Evolutionary conservation across 2,329 filamentous ascomycete genomes (phyloP), one percentile per base, ranked within the genome.

Genomic region (Teratosphaeriaceae sp.): DNA sequence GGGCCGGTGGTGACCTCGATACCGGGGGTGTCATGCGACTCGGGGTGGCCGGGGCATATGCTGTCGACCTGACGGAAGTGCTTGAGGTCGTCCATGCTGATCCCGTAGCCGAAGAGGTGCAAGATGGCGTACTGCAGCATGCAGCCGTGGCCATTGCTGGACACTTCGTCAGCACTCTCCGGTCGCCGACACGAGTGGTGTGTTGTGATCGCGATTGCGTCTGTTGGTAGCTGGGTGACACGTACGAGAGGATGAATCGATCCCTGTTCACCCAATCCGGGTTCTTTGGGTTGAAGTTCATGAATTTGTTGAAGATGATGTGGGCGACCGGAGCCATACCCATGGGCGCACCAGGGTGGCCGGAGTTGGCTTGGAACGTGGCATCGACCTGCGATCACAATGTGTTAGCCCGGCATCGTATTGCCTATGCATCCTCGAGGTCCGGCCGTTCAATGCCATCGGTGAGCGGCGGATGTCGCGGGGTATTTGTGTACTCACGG

Each of bases 231-330:
- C 11, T 39, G 37, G 12, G 42, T 18, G 22, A 29, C 18, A 46
- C 89, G 79, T 80, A 96, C 89, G 92, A 98, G 67, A 98, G 88
- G 51, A 98, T 88, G 65, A 98, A 98, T 69, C 92, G 85, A 73
- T 98, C 92, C 65, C 92, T 84, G 81, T 97, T 97, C 61, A 92
- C 64, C 89, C 89, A 98, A 54, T 88, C 78, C 60, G 92, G 87
- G 80, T 95, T 96, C 84, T 96, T 94, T 62, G 92, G 92, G 84
- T 97, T 98, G 80, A 96, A 98, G 69, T 74, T 94, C 88, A 98
- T 88, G 79, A 96, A 94, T 72, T 92, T 94, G 81, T 95, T 94
- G 76, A 87, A 98, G 54, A 98, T 81, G 63, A 97, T 88, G 78
- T 97, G 92, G 69, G 92, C 84, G 64, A 89, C 82, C 51, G 92